Percentiles rank a stretch among this genome's conserved stretches.
Conservation (phyloP, 2,329 filamentous ascomycete genomes). For the Aphanocladium album region DNA sequence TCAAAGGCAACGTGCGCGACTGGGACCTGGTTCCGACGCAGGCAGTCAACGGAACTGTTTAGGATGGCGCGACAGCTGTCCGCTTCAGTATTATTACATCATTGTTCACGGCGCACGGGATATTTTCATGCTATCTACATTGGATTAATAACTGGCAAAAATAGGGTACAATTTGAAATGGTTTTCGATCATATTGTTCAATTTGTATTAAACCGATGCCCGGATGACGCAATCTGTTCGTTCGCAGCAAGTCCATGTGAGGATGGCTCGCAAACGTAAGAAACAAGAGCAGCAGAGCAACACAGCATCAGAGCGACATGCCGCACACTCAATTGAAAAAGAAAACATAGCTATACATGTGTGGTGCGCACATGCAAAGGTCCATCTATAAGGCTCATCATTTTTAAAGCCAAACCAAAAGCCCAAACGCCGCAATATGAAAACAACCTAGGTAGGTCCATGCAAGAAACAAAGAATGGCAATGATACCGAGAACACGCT, state of each 20-base stretch:
- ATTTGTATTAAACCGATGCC: not conserved
- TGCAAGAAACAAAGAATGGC: not conserved
- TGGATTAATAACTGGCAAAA: not conserved
- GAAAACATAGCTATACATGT: not conserved
- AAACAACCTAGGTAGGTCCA: not conserved
- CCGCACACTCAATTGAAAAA: not conserved
- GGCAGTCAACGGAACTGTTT: conserved; percentile 36
- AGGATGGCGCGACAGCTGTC: not conserved
- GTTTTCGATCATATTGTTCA: not conserved
- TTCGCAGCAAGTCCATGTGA: not conserved
- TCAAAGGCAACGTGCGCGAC: conserved; percentile 89
- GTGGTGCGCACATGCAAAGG: not conserved
- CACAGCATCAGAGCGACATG: not conserved
- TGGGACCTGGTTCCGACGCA: conserved; percentile 46
- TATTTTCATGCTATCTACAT: not conserved
- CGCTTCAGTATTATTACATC: not conserved
- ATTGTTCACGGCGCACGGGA: conserved; percentile 6
- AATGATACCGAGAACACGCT: not conserved
- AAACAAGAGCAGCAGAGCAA: not conserved
- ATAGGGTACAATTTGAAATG: not conserved
- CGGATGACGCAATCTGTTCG: no score
- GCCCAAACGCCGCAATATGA: conserved; percentile 3
- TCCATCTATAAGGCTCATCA: not conserved
- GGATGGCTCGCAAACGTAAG: not conserved
- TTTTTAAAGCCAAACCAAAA: not conserved